A percentile compares a stretch with the other conserved stretches of the same genome.
Evolutionary conservation across 1,284 basidiomycete genomes (phyloP).

Genomic region (Earliella scabrosa): DNA sequence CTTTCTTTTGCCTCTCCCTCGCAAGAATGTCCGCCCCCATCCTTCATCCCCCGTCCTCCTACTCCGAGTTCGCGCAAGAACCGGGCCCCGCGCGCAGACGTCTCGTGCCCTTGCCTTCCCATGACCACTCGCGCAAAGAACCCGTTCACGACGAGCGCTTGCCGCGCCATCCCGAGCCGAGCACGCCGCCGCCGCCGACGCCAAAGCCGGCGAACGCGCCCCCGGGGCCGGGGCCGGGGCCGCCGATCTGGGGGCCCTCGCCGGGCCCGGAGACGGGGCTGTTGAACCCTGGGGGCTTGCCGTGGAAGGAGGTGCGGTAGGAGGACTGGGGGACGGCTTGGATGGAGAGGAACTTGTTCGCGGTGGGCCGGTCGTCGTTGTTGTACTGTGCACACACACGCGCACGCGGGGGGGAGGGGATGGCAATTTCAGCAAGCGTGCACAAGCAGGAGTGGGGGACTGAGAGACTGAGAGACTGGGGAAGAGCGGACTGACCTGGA

Average conservation of each 20-base stretch:
- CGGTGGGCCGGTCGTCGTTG: constrained; percentile 76
- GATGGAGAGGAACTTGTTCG: constrained; percentile 82
- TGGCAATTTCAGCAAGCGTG: too few species aligned
- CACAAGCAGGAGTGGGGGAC: too few species aligned
- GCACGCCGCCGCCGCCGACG: constrained; percentile 35
- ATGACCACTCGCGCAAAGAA: too few species aligned
- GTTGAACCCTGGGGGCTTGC: constrained; percentile 32
- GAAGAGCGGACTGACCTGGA: constrained; percentile 66
- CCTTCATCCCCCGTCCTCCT: background rate
- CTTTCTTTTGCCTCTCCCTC: background rate
- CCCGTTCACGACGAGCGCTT: constrained; percentile 26
- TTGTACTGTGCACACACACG: constrained; percentile 59
- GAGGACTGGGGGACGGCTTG: constrained; percentile 67
- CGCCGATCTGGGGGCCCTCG: constrained; percentile 40
- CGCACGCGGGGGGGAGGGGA: too few species aligned
- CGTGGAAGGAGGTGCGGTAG: constrained; percentile 64
- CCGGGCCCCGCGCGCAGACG: background rate
- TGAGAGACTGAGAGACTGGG: too few species aligned
- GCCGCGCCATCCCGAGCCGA: constrained; percentile 35
- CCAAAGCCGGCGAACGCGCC: constrained; percentile 41
- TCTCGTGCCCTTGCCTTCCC: too few species aligned
- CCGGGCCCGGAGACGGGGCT: constrained; percentile 35
- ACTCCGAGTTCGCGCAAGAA: background rate
- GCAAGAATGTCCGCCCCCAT: background rate
- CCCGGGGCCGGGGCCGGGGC: constrained; percentile 33